A percentile compares a stretch with the other conserved stretches of the same genome.
These are phyloP conservation scores for Sequoia sempervirens DNA, from an alignment of 75 land plant species.

Conservation along the genomic window DNA sequence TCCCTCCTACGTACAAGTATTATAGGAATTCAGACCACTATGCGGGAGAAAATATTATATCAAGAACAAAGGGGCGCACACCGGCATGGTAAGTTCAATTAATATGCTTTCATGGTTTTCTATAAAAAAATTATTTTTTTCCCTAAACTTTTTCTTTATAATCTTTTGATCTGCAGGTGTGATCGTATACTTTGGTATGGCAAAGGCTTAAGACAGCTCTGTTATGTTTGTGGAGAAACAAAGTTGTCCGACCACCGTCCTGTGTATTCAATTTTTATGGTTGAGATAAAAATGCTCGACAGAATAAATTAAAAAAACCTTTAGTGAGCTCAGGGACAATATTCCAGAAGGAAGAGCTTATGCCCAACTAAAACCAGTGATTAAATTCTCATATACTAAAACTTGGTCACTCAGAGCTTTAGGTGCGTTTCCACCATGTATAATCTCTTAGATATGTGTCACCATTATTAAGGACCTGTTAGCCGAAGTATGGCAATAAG, in stretches of 20 bases:
- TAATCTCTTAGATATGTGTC: not conserved
- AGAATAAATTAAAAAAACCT: constrained; percentile 22
- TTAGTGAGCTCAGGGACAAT: constrained; percentile 12
- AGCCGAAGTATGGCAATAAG: not conserved
- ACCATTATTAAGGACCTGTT: not conserved
- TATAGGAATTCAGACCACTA: constrained; percentile 75
- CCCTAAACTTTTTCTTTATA: not conserved
- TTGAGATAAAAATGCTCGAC: constrained; percentile 35
- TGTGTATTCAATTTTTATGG: constrained; percentile 46
- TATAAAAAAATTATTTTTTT: too few species aligned
- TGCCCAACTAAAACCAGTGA: constrained; percentile 25
- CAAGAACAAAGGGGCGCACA: constrained; percentile 79
- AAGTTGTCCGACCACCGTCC: constrained; percentile 66
- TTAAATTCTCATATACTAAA: not conserved
- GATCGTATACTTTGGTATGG: constrained; percentile 66
- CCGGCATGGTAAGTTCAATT: constrained; percentile 83
- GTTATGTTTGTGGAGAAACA: constrained; percentile 41
- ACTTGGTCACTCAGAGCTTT: not conserved
- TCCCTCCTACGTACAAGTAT: constrained; percentile 95
- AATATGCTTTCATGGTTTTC: not conserved
- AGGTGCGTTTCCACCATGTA: not conserved
- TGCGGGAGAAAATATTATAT: constrained; percentile 54
- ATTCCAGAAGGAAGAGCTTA: constrained; percentile 22
- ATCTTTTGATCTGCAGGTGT: constrained; percentile 31
- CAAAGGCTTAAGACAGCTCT: constrained; percentile 40